Evolutionary conservation across 2,329 filamentous ascomycete species (phyloP), one percentile per base, ranked within the genome.

Genomic region (Cercospora sp.): DNA sequence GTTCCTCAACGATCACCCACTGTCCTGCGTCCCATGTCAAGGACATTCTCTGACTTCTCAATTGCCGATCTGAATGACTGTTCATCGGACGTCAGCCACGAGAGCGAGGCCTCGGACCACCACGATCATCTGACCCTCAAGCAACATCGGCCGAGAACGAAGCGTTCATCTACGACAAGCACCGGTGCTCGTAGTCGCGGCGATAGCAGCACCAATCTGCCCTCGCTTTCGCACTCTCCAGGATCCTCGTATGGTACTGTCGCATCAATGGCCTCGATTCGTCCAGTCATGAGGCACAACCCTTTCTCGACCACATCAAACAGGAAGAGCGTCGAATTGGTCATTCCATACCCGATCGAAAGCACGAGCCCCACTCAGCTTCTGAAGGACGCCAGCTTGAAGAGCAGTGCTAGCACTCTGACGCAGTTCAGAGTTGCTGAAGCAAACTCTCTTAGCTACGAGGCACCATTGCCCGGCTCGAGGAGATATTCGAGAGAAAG

Each of bases 1-100:
- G 76, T 85, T 5, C 81, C 82, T 18, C 81, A 81, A 66, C 79
- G 81, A 51, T 84, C 82, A 7, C 83, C 83, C 1, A 85, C 80
- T n/a, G 71, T 82, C 16, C 74, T 79, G 6, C 74, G 77, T 21
- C 76, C 72, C 59, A 75, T 66, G 67, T 79, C 74, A 72, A 70
- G 78, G 68, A 78, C 80, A 26, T 81, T 81, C 72, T 83, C 82
- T 24, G 81, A 83, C 55, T 70, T 80, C 37, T 80, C 80, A 3
- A 63, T 78, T 24, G 69, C 71, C 58, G 70, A 75, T 30, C 61
- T 62, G 9, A 70, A 68, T 57, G 69, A 71, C 21, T 68, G 67
- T 5, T 32, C 59, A 26, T 66, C 70, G 59, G 34, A 61, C 13
- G 28, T 45, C 28, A 59, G 45, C 34, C 57, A 53, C 24, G 76